A percentile compares a stretch with the other conserved stretches of the same genome.
Conservation (phyloP, 345 rosid genomes). For the Euphorbia pulcherrima region DNA sequence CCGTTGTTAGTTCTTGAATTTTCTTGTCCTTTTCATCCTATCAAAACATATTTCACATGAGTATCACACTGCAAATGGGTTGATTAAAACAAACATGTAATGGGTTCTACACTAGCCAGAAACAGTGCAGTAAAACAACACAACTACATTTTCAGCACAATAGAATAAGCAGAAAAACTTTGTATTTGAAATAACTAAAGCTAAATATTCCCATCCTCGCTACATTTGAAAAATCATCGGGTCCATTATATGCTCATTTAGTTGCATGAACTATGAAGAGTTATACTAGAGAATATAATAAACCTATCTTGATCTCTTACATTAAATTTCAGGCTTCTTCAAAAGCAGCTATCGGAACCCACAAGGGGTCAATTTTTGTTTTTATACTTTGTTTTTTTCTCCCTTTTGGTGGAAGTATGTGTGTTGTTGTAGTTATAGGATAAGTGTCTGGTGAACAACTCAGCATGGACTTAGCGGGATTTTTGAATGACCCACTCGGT, state of each 20-base stretch:
- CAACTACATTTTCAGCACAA: no score
- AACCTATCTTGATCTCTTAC: no score
- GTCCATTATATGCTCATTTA: no score
- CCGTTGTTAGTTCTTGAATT: slow-evolving; percentile 61
- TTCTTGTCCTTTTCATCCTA: slow-evolving; percentile 69
- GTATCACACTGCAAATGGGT: neutral
- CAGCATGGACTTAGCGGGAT: neutral
- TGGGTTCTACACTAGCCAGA: neutral
- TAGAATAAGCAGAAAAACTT: no score
- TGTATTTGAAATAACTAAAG: no score
- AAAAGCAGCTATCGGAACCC: neutral
- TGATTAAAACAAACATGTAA: neutral
- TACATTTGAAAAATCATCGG: no score
- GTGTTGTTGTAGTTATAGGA: neutral
- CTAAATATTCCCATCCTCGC: no score
- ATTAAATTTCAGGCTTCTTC: no score
- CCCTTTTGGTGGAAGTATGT: no score
- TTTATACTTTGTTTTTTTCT: neutral
- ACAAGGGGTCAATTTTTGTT: neutral
- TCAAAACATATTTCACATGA: neutral
- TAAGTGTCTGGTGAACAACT: no score
- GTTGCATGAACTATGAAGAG: no score
- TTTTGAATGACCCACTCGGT: neutral
- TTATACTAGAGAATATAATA: no score
- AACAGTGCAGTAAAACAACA: neutral